Base-by-base conservation (phyloP, 208 protist species). In the Leishmania tropica region DNA sequence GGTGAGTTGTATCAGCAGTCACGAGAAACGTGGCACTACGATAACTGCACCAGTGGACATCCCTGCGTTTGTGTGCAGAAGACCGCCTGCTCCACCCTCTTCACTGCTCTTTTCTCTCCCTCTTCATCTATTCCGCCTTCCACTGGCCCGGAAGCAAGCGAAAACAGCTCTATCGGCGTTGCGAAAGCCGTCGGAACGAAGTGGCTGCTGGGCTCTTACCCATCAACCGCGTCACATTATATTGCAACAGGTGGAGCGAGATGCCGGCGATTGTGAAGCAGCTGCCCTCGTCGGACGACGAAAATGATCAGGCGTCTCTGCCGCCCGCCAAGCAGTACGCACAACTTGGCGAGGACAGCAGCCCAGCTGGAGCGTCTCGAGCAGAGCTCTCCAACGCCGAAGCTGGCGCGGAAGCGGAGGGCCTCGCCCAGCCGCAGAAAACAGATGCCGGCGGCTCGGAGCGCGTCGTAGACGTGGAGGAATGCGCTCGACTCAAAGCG, bases 401-500 rank as follows among this genome's bases (percentile, higher is more conserved):
- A 13, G 10, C 42, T 28, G 35, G 71, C 2, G 71, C 17, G 28
- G 73, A 42, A 58, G n/a, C 11, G 47, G 51, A 76, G 45, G 51
- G 35, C 19, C 37, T 11, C 2, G 73, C 35, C 73, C 0, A 28
- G 17, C n/a, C 45, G 35, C 51, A 60, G 35, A 47, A 35, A 31
- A 0, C 48, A 15, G 60, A 51, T 76, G 4, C 10, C 70, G 54
- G 47, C 1, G 15, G 21, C 8, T 47, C 35, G 2, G 80, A 88
- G 48, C 75, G 73, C 47, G 70, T 72, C 6, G 89, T 92, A n/a
- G 90, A 94, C 75, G 45, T 92, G 72, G 84, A 87, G 64, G 86
- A 87, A 79, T 95, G 91, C 75, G 78, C 85, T 35, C 84, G 86
- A 37, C 85, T 96, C 40, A 97, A 97, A 71, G 85, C 68, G 31